Evolutionary conservation across 371 early-diverging fungal genomes (phyloP), one percentile per base, ranked within the genome.

Genomic region (Lichtheimia ramosa): DNA sequence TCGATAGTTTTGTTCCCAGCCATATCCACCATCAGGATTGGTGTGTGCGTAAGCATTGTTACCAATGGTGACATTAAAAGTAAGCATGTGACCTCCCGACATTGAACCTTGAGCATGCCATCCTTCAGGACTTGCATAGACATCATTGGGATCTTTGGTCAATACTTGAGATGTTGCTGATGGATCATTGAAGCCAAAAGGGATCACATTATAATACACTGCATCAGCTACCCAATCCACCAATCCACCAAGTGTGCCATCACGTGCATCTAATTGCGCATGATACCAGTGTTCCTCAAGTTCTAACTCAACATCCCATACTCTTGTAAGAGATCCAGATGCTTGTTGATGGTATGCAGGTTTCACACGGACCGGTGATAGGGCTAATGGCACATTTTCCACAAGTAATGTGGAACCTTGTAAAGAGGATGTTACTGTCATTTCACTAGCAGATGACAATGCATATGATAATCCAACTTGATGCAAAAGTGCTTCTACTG

Each of bases 281-380:
- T 92, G 85, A 78, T 89, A 92, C 94, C 95, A 96, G 74, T 94
- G 86, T 66, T 93, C 89, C 54, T 87, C 77, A 76, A 95, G 79
- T 68, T 96, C 94, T n/a, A 94, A 74, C 59, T 92, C 85, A 56
- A 96, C 63, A 64, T 94, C 95, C 89, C 95, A 97, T 39, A 93
- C 92, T 15, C 88, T 83, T 27, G 72, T 69, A 16, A 81, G 68
- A 5, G 70, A 63, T 13, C 85, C 87, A 6, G 79, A 75, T 21
- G 76, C 81, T 15, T 71, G 74, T 60, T 85, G 86, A 56, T 86
- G 64, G 63, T 86, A 86, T 20, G 81, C 82, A 57, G 76, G 80
- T 5, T 69, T 62, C 6, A 77, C 85, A 14, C 81, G 79, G 24
- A 86, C 88, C 34, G 77, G 76, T 18, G 79, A 74, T 21, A 76